Conservation (phyloP, 495 filamentous ascomycete species). For the Penicillium macrosclerotiorum region DNA sequence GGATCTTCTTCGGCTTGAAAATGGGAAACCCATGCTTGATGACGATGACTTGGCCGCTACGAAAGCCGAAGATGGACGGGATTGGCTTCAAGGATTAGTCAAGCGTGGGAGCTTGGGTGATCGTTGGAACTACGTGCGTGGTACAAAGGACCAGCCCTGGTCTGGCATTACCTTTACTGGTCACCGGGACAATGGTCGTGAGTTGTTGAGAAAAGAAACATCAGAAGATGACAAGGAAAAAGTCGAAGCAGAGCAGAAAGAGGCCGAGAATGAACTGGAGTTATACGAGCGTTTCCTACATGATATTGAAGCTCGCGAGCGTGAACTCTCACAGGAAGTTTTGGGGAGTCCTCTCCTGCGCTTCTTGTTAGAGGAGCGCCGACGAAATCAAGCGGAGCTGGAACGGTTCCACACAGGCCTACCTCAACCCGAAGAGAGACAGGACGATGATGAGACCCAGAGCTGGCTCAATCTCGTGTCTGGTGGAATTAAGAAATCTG, state of each 20-base stretch:
- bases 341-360: slow-evolving; percentile 35
- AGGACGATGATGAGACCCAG: slow-evolving; percentile 23
- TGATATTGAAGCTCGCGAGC: slow-evolving; percentile 36
- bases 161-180: slow-evolving; percentile 24
- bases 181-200: slow-evolving; percentile 11
- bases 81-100: slow-evolving; percentile 38
- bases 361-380: slow-evolving; percentile 33
- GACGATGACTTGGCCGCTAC: slow-evolving; percentile 16
- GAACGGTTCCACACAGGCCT: not conserved
- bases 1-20: slow-evolving; percentile 50
- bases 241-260: slow-evolving; percentile 6
- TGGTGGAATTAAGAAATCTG: slow-evolving; percentile 30
- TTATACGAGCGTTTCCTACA: slow-evolving; percentile 46
- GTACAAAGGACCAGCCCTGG: slow-evolving; percentile 19
- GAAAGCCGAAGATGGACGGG: slow-evolving; percentile 27
- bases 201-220: too few relatives aligned
- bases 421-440: slow-evolving; percentile 4
- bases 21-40: slow-evolving; percentile 47
- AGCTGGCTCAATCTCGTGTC: slow-evolving; percentile 34
- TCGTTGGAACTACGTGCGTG: slow-evolving; percentile 31
- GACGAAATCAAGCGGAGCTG: slow-evolving; percentile 15
- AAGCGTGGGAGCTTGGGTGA: slow-evolving; percentile 42
- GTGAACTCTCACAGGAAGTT: slow-evolving; percentile 23
- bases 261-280: slow-evolving; percentile 40
- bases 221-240: slow-evolving; percentile 5